Evolutionary conservation across 2,329 filamentous ascomycete genomes (phyloP), one percentile per base, ranked within the genome.

Genomic region (Diaporthe vexans): DNA sequence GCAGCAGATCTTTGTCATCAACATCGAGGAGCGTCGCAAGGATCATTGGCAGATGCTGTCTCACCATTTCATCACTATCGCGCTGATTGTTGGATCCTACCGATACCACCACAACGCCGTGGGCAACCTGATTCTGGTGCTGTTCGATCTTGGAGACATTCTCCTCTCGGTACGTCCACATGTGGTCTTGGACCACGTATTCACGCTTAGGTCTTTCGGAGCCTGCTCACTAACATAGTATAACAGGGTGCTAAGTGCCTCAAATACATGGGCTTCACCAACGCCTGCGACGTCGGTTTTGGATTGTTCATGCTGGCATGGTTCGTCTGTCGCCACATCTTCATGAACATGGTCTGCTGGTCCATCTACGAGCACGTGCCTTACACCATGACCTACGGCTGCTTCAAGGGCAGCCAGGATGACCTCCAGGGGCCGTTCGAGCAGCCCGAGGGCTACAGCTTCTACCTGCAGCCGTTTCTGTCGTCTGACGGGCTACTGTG

Each of bases 11-110:
- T 87, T 98, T 43, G 94, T 98, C 74, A 94, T 98, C 82, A 93
- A 98, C 84, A 95, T 98, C 75, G 97, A 99, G 84, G 94, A 97
- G 84, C 91, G 94, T 77, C 91, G 97, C 80, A 98, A 98, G 85
- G 97, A 99, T 80, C 93, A 98, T 84, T 94, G 91, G 86, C 96
- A 98, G 84, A 98, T 98, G 97, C 91, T 98, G 78, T 93, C 91
- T 24, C 97, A 98, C 83, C 97, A 99, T 85, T 90, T 98, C 81
- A 92, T 98, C 81, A 99, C 97, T 26, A 94, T 92, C 80, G 86
- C 88, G 7, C 91, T 99, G 58, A 92, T 99, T 77, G 91, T 92
- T 73, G 89, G 92, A 43, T 96, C 94, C 77, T 98, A 98, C 82
- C 90, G 92, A 77, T 98, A 97, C 82, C 92, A 96, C 81, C 92